Conservation (phyloP, 2,329 filamentous ascomycete genomes). For the Alternaria ventricosa region DNA sequence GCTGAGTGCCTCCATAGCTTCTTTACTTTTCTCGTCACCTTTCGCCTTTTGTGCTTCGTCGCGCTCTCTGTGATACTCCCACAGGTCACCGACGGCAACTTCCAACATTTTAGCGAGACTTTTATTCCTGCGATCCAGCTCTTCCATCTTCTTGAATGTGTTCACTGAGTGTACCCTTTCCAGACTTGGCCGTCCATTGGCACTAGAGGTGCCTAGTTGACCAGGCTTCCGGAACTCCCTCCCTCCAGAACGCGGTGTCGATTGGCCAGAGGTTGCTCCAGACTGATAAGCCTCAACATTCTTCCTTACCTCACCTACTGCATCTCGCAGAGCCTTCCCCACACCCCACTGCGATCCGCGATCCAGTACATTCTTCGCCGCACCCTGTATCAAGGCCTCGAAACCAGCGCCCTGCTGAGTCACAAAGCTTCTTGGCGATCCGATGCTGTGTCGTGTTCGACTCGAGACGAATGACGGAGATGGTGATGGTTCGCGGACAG, state of each 20-base stretch:
- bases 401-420: slow-evolving; percentile 54
- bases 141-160: slow-evolving; percentile 38
- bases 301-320: slow-evolving; percentile 78
- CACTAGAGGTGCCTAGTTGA: slow-evolving; percentile 26
- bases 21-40: slow-evolving; percentile 32
- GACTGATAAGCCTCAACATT: slow-evolving; percentile 72
- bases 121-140: slow-evolving; percentile 69
- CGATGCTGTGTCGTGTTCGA: slow-evolving; percentile 36
- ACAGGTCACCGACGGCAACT: slow-evolving; percentile 68
- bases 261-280: slow-evolving; percentile 34
- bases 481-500: slow-evolving; percentile 38
- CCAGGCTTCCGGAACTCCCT: slow-evolving; percentile 44
- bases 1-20: slow-evolving; percentile 51
- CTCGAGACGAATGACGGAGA: slow-evolving; percentile 29
- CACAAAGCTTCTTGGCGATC: slow-evolving; percentile 36
- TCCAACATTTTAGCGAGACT: slow-evolving; percentile 72
- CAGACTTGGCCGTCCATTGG: slow-evolving; percentile 23
- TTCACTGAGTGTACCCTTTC: slow-evolving; percentile 31
- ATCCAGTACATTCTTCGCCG: slow-evolving; percentile 76
- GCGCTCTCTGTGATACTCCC: slow-evolving; percentile 63
- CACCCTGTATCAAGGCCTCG: slow-evolving; percentile 76
- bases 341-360: slow-evolving; percentile 78
- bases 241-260: slow-evolving; percentile 42
- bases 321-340: slow-evolving; percentile 80
- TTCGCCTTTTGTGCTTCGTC: slow-evolving; percentile 47